Evolutionary conservation across 2,329 filamentous ascomycete genomes (phyloP).

Genomic region (Penicillium sp.): DNA sequence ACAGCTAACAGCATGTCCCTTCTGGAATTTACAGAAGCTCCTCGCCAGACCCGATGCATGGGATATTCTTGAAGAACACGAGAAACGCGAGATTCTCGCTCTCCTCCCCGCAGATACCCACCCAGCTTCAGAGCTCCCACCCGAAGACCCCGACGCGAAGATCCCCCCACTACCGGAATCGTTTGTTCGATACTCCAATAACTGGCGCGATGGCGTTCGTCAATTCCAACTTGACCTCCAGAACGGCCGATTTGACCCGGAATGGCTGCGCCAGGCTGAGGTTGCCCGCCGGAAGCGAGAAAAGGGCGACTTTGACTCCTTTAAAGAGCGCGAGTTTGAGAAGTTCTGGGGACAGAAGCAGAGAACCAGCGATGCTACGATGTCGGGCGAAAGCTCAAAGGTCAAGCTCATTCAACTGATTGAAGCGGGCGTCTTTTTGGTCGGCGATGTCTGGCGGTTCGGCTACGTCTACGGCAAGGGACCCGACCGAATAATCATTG

Average conservation of each 20-base stretch:
- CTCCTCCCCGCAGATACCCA: conserved; percentile 47
- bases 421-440: conserved; percentile 36
- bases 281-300: conserved; percentile 55
- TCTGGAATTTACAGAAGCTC: conserved; percentile 35
- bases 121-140: conserved; percentile 30
- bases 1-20: not conserved
- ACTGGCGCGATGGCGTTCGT: conserved; percentile 56
- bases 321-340: conserved; percentile 57
- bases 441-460: conserved; percentile 47
- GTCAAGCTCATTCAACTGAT: conserved; percentile 43
- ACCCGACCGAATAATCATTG: conserved; percentile 33
- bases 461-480: conserved; percentile 32
- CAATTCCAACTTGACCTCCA: conserved; percentile 59
- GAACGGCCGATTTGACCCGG: conserved; percentile 57
- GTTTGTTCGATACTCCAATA: conserved; percentile 48
- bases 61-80: conserved; percentile 43
- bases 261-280: conserved; percentile 58
- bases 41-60: conserved; percentile 44
- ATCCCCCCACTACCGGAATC: conserved; percentile 43
- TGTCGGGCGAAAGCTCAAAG: conserved; percentile 45
- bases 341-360: conserved; percentile 61
- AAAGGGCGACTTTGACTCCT: conserved; percentile 58
- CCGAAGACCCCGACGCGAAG: conserved; percentile 32
- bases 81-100: conserved; percentile 43
- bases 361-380: conserved; percentile 33